Base-by-base conservation (phyloP, 768 basidiomycete species). In the Amanita brunnescens region DNA sequence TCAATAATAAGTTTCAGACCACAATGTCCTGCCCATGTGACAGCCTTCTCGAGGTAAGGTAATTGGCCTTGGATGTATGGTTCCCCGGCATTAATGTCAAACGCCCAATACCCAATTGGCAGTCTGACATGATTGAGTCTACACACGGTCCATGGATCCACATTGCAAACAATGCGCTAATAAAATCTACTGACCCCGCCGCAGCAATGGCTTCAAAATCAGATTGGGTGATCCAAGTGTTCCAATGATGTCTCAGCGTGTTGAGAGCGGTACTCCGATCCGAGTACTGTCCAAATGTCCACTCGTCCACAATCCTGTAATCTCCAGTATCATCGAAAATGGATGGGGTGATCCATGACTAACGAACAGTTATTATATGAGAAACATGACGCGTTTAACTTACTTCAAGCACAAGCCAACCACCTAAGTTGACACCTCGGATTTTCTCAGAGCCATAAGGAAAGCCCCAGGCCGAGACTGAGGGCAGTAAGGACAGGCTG, bases 41-140 rank as follows among this genome's bases (percentile, higher is more conserved):
- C 75, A 7, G 87, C 87, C 33, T 80, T 75, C 54, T 71, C 56
- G 16, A 91, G 68, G 66, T 85, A 90, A 14, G 80, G 74, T 29
- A 86, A 68, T 62, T 90, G 88, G 10, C 88, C 88, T 65, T 80
- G 77, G 52, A 87, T 79, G 63, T 76, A 91, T 6, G 90, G 91
- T 59, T 91, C 85, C 5, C 87, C 87, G 10, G 73, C 71, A n/a
- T 76, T 75, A 33, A 91, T 80, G 52, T 92, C 89, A 59, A 84
- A 91, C 1, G 87, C 89, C 89, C 89, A 94, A 64, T 88, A 95
- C 10, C 91, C 92, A 40, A 94, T 87, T 12, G 90, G 89, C 34
- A 91, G 59, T 42, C 89, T 80, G 51, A 91, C 84, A 63, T 90
- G 87, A 60, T 90, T 91, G 49, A 91, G 70, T 13, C 87, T 87